Conservation (phyloP, 345 rosid genomes). For the Dipteronia dyeriana region DNA sequence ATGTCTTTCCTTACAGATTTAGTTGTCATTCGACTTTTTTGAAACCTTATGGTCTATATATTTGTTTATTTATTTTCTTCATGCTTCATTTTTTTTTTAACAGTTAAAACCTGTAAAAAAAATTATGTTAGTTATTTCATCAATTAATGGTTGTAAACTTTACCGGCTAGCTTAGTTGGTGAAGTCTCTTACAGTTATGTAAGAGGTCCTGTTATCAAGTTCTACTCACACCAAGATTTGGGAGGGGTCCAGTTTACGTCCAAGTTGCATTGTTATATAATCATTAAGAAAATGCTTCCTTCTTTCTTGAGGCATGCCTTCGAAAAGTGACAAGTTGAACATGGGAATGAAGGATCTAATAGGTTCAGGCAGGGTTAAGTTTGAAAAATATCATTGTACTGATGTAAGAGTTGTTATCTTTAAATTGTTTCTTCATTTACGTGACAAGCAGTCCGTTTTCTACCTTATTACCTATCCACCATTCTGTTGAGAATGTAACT, state of each 20-base stretch:
- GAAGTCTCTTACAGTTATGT: background rate
- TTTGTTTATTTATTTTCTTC: background rate
- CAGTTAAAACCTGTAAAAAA: background rate
- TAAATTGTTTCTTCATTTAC: background rate
- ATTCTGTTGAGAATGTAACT: slow-evolving; percentile 5
- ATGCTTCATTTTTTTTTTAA: background rate
- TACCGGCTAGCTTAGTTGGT: background rate
- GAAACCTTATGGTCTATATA: background rate
- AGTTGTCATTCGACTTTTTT: background rate
- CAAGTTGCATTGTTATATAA: background rate
- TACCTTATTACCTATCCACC: background rate
- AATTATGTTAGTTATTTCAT: background rate
- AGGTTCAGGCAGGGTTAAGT: background rate
- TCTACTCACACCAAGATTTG: background rate
- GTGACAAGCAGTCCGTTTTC: background rate
- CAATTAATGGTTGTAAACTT: background rate
- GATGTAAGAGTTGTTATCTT: background rate
- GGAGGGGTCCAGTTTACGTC: background rate
- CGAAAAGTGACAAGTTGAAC: background rate
- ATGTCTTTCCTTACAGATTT: background rate
- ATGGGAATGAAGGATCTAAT: background rate
- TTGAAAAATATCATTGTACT: background rate
- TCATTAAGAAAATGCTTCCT: background rate
- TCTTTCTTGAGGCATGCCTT: background rate
- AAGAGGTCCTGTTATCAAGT: background rate